Conservation (phyloP, 2,329 filamentous ascomycete species). For the Fonsecaea pedrosoi region DNA sequence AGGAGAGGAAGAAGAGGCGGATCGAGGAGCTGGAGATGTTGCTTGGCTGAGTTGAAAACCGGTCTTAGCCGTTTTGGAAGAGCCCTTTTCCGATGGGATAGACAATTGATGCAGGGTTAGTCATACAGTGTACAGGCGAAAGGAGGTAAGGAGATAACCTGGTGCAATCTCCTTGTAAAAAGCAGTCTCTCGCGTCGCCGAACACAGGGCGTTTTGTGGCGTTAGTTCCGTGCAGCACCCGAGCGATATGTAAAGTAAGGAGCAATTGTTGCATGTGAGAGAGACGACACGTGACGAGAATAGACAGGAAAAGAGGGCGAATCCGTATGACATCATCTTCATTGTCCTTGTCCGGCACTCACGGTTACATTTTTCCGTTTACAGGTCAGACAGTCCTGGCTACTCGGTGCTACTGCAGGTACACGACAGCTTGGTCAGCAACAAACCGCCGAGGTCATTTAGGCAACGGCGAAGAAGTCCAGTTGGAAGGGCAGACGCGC, state of each 20-base stretch:
- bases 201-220: neutral
- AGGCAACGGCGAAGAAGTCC: neutral
- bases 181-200: neutral
- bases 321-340: conserved; percentile 8
- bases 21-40: conserved; percentile 95
- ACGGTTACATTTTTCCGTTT: too few species aligned
- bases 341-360: neutral
- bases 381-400: neutral
- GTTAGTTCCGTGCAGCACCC: neutral
- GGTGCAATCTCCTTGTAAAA: neutral
- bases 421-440: neutral
- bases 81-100: neutral
- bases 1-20: conserved; percentile 86
- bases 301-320: neutral
- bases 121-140: conserved; percentile 2
- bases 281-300: too few species aligned
- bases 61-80: neutral
- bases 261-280: neutral
- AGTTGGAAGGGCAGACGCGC: neutral
- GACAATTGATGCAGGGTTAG: conserved; percentile 3
- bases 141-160: neutral
- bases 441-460: neutral
- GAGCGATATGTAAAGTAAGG: conserved; percentile 1
- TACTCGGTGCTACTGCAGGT: neutral
- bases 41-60: conserved; percentile 61